A percentile compares a stretch with the other conserved stretches of the same genome.
Evolutionary conservation across 2,329 filamentous ascomycete genomes (phyloP).

Genomic region (Phialemoniopsis sp.): DNA sequence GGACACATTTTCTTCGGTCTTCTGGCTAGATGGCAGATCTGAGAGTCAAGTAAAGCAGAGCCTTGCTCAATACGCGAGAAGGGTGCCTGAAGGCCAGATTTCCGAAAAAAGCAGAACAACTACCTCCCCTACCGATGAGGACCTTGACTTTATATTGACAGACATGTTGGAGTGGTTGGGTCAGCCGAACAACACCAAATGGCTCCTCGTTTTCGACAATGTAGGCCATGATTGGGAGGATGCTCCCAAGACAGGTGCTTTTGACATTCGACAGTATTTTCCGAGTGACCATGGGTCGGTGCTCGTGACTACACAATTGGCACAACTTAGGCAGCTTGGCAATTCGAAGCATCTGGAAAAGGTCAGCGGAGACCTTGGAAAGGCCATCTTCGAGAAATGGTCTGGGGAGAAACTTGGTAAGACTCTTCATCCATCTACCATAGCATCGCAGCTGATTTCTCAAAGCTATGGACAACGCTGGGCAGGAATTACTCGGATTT

Average conservation of each 20-base stretch:
- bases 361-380: constrained; percentile 14
- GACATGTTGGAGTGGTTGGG: constrained; percentile 21
- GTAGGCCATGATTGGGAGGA: constrained; percentile 18
- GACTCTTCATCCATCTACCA: constrained; percentile 2
- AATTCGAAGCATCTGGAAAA: constrained; percentile 13
- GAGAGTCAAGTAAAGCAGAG: constrained; percentile 21
- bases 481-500: constrained; percentile 13
- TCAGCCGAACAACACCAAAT: constrained; percentile 16
- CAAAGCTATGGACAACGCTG: constrained; percentile 9
- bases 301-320: constrained; percentile 20
- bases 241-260: constrained; percentile 10
- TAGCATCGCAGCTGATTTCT: constrained; percentile 5
- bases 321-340: constrained; percentile 13
- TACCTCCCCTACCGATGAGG: constrained; percentile 8
- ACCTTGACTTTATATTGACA: constrained; percentile 11
- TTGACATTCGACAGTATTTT: constrained; percentile 16
- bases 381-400: constrained; percentile 19
- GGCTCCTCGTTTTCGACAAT: constrained; percentile 29
- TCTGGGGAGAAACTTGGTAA: constrained; percentile 14
- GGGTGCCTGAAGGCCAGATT: constrained; percentile 15
- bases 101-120: constrained; percentile 6
- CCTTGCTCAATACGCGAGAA: constrained; percentile 12
- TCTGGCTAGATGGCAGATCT: constrained; percentile 24
- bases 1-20: constrained; percentile 18
- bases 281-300: constrained; percentile 18